Base-by-base conservation (phyloP, 1,284 basidiomycete genomes). In the Pisolithus thermaeus region DNA sequence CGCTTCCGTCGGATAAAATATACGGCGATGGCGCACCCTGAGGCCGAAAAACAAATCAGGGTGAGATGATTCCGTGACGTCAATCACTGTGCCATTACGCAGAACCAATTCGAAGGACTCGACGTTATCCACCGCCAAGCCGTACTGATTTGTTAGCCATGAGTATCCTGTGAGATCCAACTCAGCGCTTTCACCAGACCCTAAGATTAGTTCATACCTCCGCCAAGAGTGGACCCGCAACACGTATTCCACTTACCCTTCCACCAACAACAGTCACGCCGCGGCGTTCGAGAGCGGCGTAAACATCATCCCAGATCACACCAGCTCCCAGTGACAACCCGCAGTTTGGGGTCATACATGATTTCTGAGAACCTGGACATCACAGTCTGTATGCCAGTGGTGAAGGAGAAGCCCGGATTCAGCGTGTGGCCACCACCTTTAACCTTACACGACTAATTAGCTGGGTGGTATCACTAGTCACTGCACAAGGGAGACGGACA, bases 91-190 rank as follows among this genome's bases (percentile, higher is more conserved):
- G 8, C 79, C 80, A 55, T 70, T 68, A 0, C 78, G 77, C 42
- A 72, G 66, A 7, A 80, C 77, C 3, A 82, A 59, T 53, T 81
- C 75, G 51, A 66, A 77, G 0, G 68, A 68, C 11, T 64, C 58
- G 7, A 80, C 66, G 3, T 67, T 80, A 53, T 82, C 80, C 23
- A 79, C 59, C 0, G 77, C 74, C 52, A 83, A 56, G 4, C 80
- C 18, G 18, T 20, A 20, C 1, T 20, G 18, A 20, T 20, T 20
- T 20, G 18, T 20, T 20, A 20, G 18, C 18, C 18, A 20, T 20
- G 18, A 20, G 18, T 20, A 20, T 20, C 18, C 18, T 20, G 18
- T 20, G 18, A 1, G 18, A 20, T 20, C 18, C 18, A 20, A 1
- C 18, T 20, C 1, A 20, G 18, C 18, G 18, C 18, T 20, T 20